Evolutionary conservation across 176 grass and related monocot genomes (phyloP).

Genomic region (Oryza brachyantha): DNA sequence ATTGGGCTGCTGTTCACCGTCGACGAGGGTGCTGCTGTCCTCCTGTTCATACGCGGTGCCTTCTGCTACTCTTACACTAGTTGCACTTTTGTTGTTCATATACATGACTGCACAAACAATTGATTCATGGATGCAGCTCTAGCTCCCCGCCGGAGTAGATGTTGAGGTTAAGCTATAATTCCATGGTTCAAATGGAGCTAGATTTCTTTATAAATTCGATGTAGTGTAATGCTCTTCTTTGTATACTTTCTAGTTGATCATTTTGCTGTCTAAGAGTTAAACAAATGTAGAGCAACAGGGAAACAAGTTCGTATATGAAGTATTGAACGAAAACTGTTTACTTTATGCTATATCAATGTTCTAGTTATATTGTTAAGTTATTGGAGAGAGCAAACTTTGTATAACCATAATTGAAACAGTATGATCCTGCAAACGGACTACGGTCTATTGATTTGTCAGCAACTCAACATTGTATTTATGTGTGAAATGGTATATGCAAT

Average conservation of each 20-base stretch:
- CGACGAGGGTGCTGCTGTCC: too few species aligned
- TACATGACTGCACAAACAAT: constrained; percentile 92
- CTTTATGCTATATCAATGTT: background rate
- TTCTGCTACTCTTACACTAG: too few species aligned
- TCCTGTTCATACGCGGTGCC: too few species aligned
- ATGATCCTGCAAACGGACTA: background rate
- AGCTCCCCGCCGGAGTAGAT: constrained; percentile 93
- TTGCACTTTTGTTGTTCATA: too few species aligned
- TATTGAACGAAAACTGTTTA: background rate
- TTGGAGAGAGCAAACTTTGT: background rate
- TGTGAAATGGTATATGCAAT: too few species aligned
- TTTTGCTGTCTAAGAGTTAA: constrained; percentile 20
- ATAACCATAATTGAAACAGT: background rate
- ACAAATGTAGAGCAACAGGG: constrained; percentile 42
- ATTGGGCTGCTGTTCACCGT: too few species aligned
- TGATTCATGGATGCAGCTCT: constrained; percentile 88
- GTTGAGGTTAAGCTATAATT: constrained; percentile 97
- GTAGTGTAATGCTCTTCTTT: constrained; percentile 13
- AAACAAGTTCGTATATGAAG: constrained; percentile 22
- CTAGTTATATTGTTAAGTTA: background rate
- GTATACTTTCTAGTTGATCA: constrained; percentile 6
- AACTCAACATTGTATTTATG: background rate
- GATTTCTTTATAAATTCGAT: constrained; percentile 8
- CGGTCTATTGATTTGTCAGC: background rate
- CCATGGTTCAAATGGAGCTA: constrained; percentile 45